A percentile compares a stretch with the other conserved stretches of the same genome.
These are phyloP conservation scores for Thymus mandschuricus DNA, from an alignment of 257 asterid species.

Conservation along the genomic window DNA sequence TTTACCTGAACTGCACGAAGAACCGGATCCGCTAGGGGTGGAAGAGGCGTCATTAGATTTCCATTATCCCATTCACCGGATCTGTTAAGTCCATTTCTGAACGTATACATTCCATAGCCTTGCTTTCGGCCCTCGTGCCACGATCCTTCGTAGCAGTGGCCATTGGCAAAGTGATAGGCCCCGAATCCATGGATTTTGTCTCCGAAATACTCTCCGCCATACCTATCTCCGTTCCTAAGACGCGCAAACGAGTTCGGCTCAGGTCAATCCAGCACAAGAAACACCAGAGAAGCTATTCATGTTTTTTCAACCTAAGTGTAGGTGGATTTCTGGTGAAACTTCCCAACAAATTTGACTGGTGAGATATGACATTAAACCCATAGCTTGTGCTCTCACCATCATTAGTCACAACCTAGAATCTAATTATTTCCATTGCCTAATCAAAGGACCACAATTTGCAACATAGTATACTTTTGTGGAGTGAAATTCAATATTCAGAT, in stretches of 20 bases:
- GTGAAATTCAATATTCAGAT: constrained; percentile 20
- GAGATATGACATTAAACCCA: constrained; percentile 28
- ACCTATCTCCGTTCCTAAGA: constrained; percentile 79
- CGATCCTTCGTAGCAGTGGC: constrained; percentile 89
- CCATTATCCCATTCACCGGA: constrained; percentile 89
- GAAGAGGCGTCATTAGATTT: constrained; percentile 50
- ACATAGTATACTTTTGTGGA: constrained; percentile 15
- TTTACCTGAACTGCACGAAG: constrained; percentile 70
- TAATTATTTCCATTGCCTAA: constrained; percentile 35
- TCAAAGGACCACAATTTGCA: constrained; percentile 32
- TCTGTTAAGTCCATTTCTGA: constrained; percentile 58
- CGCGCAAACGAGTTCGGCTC: constrained; percentile 7
- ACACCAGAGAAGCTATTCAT: neutral
- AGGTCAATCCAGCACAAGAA: constrained; percentile 8
- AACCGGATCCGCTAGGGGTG: constrained; percentile 48
- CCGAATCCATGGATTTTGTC: constrained; percentile 92
- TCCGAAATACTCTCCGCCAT: constrained; percentile 83
- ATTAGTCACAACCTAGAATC: constrained; percentile 20
- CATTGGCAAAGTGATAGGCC: constrained; percentile 76
- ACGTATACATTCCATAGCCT: constrained; percentile 79
- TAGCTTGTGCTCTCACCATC: constrained; percentile 22
- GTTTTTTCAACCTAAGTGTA: neutral
- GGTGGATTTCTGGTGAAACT: constrained; percentile 21
- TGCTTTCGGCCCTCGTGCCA: constrained; percentile 97
- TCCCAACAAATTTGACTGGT: constrained; percentile 30